These are phyloP conservation scores for Aquilaria sinensis DNA, from an alignment of 345 rosid genomes.

Conservation along the genomic window DNA sequence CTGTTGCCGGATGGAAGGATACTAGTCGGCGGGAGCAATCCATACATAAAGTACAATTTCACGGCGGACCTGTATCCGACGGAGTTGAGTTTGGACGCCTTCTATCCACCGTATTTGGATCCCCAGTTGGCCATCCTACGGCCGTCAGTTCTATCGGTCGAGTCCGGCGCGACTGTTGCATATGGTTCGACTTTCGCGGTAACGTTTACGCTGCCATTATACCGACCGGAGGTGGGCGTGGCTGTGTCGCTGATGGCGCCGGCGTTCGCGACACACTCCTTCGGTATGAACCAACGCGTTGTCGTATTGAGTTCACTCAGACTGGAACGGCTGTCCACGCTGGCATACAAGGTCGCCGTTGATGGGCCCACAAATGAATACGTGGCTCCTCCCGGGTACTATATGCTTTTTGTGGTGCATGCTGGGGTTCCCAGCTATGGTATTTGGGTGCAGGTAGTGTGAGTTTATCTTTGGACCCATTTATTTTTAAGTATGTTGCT, in stretches of 20 bases:
- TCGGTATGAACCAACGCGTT: constrained; percentile 53
- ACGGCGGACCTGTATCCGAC: constrained; percentile 60
- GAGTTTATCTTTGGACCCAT: not conserved
- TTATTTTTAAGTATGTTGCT: not conserved
- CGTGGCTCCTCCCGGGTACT: constrained; percentile 56
- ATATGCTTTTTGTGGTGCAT: constrained; percentile 51
- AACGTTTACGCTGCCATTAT: constrained; percentile 27
- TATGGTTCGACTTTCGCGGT: constrained; percentile 32
- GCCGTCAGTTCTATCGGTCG: constrained; percentile 55
- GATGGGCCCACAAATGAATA: constrained; percentile 28
- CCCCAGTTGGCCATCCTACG: constrained; percentile 28
- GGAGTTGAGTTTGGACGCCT: constrained; percentile 78
- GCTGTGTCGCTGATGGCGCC: constrained; percentile 34
- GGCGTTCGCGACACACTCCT: constrained; percentile 56
- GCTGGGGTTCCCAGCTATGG: constrained; percentile 43
- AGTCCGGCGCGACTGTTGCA: constrained; percentile 31
- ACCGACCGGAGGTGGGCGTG: constrained; percentile 9
- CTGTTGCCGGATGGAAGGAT: constrained; percentile 74
- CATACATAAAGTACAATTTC: constrained; percentile 61
- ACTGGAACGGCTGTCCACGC: constrained; percentile 14
- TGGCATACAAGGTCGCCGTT: constrained; percentile 24
- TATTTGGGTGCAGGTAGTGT: constrained; percentile 40
- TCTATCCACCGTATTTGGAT: constrained; percentile 56
- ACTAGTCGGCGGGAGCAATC: constrained; percentile 87
- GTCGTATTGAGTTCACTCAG: constrained; percentile 23